phyloP scores from a whole-genome alignment of 2,329 filamentous ascomycete species.

The Alternaria sp. region DNA sequence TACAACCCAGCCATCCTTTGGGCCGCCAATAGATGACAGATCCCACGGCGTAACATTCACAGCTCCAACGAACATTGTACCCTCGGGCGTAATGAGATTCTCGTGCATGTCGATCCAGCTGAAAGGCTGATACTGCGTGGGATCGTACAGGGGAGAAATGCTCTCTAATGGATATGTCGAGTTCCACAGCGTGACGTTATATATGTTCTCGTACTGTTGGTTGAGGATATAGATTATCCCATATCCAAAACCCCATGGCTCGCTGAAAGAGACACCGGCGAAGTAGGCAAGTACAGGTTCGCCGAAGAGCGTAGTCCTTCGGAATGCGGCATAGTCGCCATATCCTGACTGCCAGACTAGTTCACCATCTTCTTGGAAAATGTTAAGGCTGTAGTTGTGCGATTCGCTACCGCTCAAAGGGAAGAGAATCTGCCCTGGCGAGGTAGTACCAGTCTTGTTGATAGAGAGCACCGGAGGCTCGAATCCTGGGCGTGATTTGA shows the following conservation, averaged over 20 bases:
- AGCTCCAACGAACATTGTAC: conserved; percentile 14
- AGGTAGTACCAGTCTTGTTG: conserved; percentile 1
- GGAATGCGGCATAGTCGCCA: conserved; percentile 7
- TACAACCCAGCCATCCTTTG: conserved; percentile 5
- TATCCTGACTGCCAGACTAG: conserved; percentile 4
- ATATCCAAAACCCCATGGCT: conserved; percentile 8
- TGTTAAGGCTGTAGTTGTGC: conserved; percentile 18
- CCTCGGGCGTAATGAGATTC: conserved; percentile 14
- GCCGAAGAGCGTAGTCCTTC: background rate
- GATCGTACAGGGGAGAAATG: conserved; percentile 16
- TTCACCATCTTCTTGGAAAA: conserved; percentile 8
- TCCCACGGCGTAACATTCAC: conserved; percentile 20
- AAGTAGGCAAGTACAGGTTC: conserved; percentile 1
- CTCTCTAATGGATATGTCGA: conserved; percentile 1
- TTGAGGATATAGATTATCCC: conserved; percentile 4
- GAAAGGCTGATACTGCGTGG: conserved; percentile 12
- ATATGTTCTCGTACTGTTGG: conserved; percentile 7
- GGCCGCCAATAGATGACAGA: conserved; percentile 9
- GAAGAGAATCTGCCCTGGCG: conserved; percentile 14
- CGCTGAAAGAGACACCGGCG: background rate
- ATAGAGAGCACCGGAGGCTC: conserved; percentile 16
- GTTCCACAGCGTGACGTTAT: conserved; percentile 6
- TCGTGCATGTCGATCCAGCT: conserved; percentile 21
- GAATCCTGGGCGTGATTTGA: conserved; percentile 11
- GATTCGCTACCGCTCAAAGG: conserved; percentile 8